Conservation (phyloP, 345 rosid genomes). For the Eutrema heterophyllum region DNA sequence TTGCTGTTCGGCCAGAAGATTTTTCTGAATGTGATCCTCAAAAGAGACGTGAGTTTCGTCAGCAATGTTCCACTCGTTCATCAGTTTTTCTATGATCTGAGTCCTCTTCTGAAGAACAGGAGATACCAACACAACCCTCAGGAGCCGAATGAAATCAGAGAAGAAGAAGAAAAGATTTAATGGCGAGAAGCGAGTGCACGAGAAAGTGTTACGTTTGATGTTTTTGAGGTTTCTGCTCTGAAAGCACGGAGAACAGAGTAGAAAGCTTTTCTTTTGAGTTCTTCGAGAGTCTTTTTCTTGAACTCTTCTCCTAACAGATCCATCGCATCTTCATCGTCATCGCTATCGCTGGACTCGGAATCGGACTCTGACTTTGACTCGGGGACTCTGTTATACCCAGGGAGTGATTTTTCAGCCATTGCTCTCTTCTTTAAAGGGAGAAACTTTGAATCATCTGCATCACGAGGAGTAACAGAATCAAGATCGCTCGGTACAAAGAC, state of each 20-base stretch:
- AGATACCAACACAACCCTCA: background rate
- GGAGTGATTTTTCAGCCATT: slow-evolving; percentile 2
- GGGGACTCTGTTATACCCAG: background rate
- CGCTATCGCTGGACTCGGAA: background rate
- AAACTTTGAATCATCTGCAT: background rate
- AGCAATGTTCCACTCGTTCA: background rate
- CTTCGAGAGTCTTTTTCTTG: background rate
- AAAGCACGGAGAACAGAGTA: slow-evolving; percentile 17
- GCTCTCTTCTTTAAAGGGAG: background rate
- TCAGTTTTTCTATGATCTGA: background rate
- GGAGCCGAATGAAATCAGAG: background rate
- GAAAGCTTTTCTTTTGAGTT: background rate
- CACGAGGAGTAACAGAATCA: background rate
- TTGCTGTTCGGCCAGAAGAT: background rate
- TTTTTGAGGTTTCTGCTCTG: background rate
- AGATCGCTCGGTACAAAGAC: background rate
- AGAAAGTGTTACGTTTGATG: background rate
- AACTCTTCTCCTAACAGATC: background rate
- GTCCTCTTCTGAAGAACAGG: background rate
- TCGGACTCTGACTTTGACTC: background rate
- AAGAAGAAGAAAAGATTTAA: background rate
- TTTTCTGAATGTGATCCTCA: background rate
- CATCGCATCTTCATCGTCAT: background rate
- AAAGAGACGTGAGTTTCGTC: background rate
- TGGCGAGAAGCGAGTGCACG: background rate